A percentile compares a stretch with the other conserved stretches of the same genome.
These are phyloP conservation scores for Metarhizium humberi DNA, from an alignment of 2,329 filamentous ascomycete genomes.

Conservation along the genomic window DNA sequence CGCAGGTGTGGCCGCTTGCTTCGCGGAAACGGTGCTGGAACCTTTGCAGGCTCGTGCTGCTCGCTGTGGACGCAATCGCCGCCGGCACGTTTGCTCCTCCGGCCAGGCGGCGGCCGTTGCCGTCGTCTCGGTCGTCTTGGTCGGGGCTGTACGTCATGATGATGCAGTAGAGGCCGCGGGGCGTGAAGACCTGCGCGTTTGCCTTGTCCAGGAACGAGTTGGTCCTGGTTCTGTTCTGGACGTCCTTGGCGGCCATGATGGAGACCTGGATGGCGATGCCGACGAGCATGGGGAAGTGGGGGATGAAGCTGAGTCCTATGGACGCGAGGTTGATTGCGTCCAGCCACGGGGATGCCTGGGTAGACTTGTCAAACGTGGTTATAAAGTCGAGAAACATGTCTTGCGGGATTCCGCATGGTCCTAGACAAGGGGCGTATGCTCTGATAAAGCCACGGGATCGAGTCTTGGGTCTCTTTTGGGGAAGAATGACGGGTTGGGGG, in stretches of 20 bases:
- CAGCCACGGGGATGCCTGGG: constrained; percentile 10
- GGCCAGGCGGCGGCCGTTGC: neutral
- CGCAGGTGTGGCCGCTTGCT: neutral
- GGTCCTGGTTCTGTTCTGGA: constrained; percentile 2
- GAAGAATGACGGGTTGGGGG: constrained; percentile 8
- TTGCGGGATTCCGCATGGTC: constrained; percentile 7
- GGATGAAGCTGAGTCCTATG: constrained; percentile 2
- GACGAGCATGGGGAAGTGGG: constrained; percentile 9
- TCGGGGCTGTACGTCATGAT: constrained; percentile 9
- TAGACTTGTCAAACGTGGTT: constrained; percentile 6
- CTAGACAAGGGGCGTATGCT: constrained; percentile 9
- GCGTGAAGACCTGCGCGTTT: constrained; percentile 9
- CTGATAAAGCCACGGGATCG: constrained; percentile 8
- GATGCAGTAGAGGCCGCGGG: constrained; percentile 10
- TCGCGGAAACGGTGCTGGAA: neutral
- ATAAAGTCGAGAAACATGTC: constrained; percentile 12
- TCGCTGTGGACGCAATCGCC: neutral
- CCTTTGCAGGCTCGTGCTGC: neutral
- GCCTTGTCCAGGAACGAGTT: constrained; percentile 11
- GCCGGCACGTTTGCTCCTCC: neutral
- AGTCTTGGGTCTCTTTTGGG: constrained; percentile 10
- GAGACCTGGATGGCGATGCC: constrained; percentile 8
- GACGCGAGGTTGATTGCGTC: constrained; percentile 8
- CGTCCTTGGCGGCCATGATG: neutral
- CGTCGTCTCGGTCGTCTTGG: neutral